Percentiles rank a stretch among this genome's conserved stretches.
Evolutionary conservation across 2,329 filamentous ascomycete genomes (phyloP).

Genomic region (Acrocalymma vagum): DNA sequence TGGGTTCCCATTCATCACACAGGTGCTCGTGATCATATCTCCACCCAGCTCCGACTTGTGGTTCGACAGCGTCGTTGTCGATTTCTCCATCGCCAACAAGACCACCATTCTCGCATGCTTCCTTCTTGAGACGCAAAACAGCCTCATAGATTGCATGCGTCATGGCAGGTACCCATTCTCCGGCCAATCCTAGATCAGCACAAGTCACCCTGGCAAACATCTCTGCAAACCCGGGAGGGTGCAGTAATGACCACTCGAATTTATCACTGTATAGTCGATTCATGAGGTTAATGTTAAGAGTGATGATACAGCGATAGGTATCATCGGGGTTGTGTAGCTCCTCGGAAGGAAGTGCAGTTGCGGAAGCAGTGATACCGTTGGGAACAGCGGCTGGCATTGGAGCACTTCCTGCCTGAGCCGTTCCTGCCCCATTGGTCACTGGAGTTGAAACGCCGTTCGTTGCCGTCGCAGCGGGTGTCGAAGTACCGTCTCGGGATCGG

Average conservation of each 20-base stretch:
- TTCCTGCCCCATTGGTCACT: constrained; percentile 60
- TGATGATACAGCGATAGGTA: constrained; percentile 92
- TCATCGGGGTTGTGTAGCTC: constrained; percentile 90
- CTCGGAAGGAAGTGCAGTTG: constrained; percentile 69
- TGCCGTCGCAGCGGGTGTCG: constrained; percentile 55
- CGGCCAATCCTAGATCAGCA: constrained; percentile 85
- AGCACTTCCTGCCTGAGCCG: constrained; percentile 49
- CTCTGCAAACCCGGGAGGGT: constrained; percentile 90
- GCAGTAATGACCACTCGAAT: constrained; percentile 95
- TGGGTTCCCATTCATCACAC: constrained; percentile 63
- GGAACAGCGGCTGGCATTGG: constrained; percentile 57
- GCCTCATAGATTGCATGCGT: constrained; percentile 98
- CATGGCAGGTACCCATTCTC: constrained; percentile 94
- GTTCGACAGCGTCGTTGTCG: constrained; percentile 85
- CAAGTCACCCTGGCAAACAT: constrained; percentile 92
- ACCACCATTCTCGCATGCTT: constrained; percentile 91
- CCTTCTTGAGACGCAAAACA: constrained; percentile 90
- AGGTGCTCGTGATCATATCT: constrained; percentile 92
- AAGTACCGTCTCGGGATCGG: constrained; percentile 60
- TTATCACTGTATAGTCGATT: constrained; percentile 95
- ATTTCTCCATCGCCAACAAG: constrained; percentile 79
- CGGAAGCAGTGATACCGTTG: constrained; percentile 73
- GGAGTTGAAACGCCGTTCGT: constrained; percentile 65
- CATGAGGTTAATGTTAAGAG: constrained; percentile 87
- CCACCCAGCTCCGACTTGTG: constrained; percentile 85